A percentile compares a stretch with the other conserved stretches of the same genome.
These are phyloP conservation scores for Typha latifolia DNA, from an alignment of 176 grass and related monocot genomes.

Conservation along the genomic window DNA sequence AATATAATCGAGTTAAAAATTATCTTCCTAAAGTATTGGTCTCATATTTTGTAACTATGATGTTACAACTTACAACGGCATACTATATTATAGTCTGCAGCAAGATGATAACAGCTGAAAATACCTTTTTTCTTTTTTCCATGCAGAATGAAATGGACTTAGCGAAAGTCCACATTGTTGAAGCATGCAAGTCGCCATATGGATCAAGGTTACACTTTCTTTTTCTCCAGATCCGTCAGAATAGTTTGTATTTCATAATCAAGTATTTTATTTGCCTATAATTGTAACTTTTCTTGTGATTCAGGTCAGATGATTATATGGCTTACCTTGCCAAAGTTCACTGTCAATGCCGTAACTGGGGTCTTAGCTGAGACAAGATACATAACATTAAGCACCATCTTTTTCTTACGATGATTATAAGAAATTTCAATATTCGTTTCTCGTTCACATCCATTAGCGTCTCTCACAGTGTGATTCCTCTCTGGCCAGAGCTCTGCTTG, in stretches of 20 bases:
- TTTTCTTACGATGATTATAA: no score
- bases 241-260: no score
- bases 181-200: conserved; percentile 70
- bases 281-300: conserved; percentile 8
- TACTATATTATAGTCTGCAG: no score
- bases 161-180: conserved; percentile 56
- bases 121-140: neutral
- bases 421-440: no score
- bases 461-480: no score
- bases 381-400: no score
- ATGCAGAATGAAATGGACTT: conserved; percentile 14
- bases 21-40: neutral
- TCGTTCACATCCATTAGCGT: no score
- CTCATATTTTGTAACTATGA: no score
- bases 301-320: conserved; percentile 86
- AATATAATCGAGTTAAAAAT: neutral
- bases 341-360: conserved; percentile 61
- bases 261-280: neutral
- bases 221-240: no score
- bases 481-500: no score
- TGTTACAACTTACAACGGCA: no score
- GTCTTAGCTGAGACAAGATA: conserved; percentile 15
- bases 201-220: conserved; percentile 57
- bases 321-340: conserved; percentile 75
- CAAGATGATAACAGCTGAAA: no score